Evolutionary conservation across 2,329 filamentous ascomycete species (phyloP).

Genomic region (Periconia macrospinosa): DNA sequence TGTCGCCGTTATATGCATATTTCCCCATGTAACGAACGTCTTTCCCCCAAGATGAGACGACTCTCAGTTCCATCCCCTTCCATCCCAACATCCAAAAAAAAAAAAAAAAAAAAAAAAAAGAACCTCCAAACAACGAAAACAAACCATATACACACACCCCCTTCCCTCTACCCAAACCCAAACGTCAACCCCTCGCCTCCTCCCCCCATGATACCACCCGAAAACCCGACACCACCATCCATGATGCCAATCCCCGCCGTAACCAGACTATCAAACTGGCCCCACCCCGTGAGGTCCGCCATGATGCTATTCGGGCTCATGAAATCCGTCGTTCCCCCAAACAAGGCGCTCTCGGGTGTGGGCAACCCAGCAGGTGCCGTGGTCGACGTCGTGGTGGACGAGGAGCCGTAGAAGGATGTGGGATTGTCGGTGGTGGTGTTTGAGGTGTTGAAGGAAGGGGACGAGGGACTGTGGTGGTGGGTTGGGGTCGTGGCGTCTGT

Average conservation of each 20-base stretch:
- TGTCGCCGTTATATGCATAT: too few relatives aligned
- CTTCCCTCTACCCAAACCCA: not conserved
- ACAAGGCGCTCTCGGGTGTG: conserved; percentile 33
- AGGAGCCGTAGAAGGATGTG: conserved; percentile 3
- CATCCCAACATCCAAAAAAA: too few relatives aligned
- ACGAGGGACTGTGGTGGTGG: too few relatives aligned
- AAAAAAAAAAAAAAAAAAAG: too few relatives aligned
- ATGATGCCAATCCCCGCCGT: conserved; percentile 38
- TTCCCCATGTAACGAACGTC: too few relatives aligned
- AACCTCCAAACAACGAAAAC: too few relatives aligned
- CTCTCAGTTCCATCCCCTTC: too few relatives aligned
- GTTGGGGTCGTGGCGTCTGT: too few relatives aligned
- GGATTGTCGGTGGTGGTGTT: not conserved
- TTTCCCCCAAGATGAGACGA: too few relatives aligned
- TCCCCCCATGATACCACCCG: not conserved
- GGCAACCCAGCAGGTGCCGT: too few relatives aligned
- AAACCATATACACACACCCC: too few relatives aligned
- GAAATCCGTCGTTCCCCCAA: conserved; percentile 18
- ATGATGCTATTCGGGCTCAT: conserved; percentile 24
- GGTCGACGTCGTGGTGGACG: conserved; percentile 13
- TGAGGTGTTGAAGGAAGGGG: not conserved
- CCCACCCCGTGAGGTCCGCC: conserved; percentile 42
- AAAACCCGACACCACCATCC: conserved; percentile 19
- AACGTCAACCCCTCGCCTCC: not conserved
- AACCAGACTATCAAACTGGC: conserved; percentile 42